phyloP scores from a whole-genome alignment of 2,329 filamentous ascomycete genomes.

The Hypoxylon sp. region DNA sequence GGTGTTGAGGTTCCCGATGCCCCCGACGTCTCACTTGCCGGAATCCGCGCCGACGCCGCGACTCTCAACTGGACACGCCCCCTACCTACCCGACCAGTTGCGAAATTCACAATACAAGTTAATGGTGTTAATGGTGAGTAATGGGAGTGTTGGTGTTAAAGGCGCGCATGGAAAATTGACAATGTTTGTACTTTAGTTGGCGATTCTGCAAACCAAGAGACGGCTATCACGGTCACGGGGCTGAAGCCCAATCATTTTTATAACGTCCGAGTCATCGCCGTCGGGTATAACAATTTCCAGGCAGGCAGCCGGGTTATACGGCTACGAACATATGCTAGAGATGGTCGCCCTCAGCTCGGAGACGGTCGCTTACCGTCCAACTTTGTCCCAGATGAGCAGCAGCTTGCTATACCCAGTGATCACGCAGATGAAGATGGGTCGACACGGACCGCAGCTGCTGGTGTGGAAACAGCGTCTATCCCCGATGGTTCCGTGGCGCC shows the following conservation, averaged over 20 bases:
- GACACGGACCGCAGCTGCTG: conserved; percentile 66
- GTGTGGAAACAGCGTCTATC: conserved; percentile 73
- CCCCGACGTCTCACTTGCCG: conserved; percentile 90
- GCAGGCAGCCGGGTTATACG: conserved; percentile 89
- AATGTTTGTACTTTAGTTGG: conserved; percentile 72
- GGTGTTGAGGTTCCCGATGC: conserved; percentile 94
- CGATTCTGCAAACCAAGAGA: conserved; percentile 84
- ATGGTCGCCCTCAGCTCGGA: conserved; percentile 74
- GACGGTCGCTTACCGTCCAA: conserved; percentile 70
- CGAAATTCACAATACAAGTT: conserved; percentile 92
- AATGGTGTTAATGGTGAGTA: conserved; percentile 89
- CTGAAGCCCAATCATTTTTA: conserved; percentile 91
- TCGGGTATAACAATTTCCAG: conserved; percentile 93
- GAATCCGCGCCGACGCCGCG: conserved; percentile 88
- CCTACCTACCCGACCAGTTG: conserved; percentile 74
- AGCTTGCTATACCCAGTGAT: conserved; percentile 59
- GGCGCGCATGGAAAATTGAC: conserved; percentile 35
- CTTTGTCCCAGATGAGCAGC: conserved; percentile 68
- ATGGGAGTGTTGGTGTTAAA: conserved; percentile 9
- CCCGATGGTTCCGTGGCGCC: conserved; percentile 74
- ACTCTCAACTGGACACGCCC: conserved; percentile 92
- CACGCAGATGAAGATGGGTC: conserved; percentile 66
- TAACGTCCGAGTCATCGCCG: conserved; percentile 91
- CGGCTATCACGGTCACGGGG: conserved; percentile 91
- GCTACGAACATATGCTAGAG: conserved; percentile 79